These are phyloP conservation scores for Salix dunnii DNA, from an alignment of 345 rosid species.

Conservation along the genomic window DNA sequence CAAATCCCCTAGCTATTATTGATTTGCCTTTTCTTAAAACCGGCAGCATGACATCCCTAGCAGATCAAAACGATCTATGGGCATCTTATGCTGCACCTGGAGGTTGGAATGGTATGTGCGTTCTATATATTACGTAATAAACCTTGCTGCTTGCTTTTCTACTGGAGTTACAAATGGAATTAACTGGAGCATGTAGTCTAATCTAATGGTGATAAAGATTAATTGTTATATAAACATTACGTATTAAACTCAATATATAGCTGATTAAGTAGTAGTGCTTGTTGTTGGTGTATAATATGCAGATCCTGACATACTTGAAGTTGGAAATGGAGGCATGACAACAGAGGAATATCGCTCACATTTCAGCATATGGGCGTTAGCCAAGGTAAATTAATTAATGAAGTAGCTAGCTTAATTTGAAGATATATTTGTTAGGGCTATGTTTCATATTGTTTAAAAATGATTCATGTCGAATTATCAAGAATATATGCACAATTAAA, in stretches of 20 bases:
- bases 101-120: slow-evolving; percentile 72
- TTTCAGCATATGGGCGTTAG: slow-evolving; percentile 33
- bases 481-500: no score
- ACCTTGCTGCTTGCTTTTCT: not conserved
- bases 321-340: slow-evolving; percentile 35
- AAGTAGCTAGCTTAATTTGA: not conserved
- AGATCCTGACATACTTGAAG: slow-evolving; percentile 37
- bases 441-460: no score
- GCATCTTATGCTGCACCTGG: slow-evolving; percentile 90
- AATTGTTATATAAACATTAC: not conserved
- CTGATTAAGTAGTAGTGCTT: no score
- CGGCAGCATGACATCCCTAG: slow-evolving; percentile 56
- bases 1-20: not conserved
- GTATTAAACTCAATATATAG: no score
- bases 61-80: slow-evolving; percentile 71
- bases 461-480: no score
- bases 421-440: not conserved
- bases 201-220: not conserved
- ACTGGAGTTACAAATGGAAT: not conserved
- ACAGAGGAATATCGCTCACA: slow-evolving; percentile 26
- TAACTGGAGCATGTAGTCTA: no score
- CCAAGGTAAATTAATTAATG: slow-evolving; percentile 2
- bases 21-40: not conserved
- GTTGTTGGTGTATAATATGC: not conserved
- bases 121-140: not conserved